Evolutionary conservation across 2,329 filamentous ascomycete species (phyloP).

Genomic region (Xylariaceae sp.): DNA sequence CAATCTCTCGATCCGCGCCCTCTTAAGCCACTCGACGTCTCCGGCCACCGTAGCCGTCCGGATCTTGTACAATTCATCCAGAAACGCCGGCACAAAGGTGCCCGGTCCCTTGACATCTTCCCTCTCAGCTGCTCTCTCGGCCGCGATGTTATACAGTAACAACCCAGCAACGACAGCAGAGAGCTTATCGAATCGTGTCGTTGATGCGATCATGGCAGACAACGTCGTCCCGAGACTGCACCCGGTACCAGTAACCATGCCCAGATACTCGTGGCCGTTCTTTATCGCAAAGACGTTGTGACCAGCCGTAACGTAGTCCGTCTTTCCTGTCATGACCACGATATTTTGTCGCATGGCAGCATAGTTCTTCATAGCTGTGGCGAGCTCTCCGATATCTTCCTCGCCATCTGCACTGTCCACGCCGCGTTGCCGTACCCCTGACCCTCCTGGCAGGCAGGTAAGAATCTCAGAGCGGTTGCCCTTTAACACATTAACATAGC

Average conservation of each 20-base stretch:
- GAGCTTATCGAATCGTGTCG: slow-evolving; percentile 55
- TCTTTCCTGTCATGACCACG: slow-evolving; percentile 74
- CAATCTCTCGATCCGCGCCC: slow-evolving; percentile 42
- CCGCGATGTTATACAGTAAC: slow-evolving; percentile 69
- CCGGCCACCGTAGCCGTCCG: slow-evolving; percentile 44
- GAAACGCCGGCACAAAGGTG: slow-evolving; percentile 77
- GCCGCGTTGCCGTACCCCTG: slow-evolving; percentile 57
- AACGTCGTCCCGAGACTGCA: slow-evolving; percentile 81
- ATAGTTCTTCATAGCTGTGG: slow-evolving; percentile 57
- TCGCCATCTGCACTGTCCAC: slow-evolving; percentile 75
- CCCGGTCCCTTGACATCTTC: slow-evolving; percentile 70
- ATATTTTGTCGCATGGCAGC: slow-evolving; percentile 65
- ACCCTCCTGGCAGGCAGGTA: slow-evolving; percentile 48
- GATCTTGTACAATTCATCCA: slow-evolving; percentile 62
- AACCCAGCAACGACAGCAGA: slow-evolving; percentile 67
- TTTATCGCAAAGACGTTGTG: slow-evolving; percentile 58
- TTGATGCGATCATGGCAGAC: slow-evolving; percentile 66
- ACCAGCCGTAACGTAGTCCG: slow-evolving; percentile 76
- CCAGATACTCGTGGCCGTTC: slow-evolving; percentile 72
- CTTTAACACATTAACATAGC: slow-evolving; percentile 85
- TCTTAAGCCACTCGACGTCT: slow-evolving; percentile 47
- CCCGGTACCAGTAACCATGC: slow-evolving; percentile 70
- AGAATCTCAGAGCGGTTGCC: slow-evolving; percentile 92
- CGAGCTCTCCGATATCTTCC: slow-evolving; percentile 48
- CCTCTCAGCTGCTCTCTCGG: slow-evolving; percentile 62